Evolutionary conservation across 164 flowering plant genomes (phyloP).

Genomic region (Aristolochia contorta): DNA sequence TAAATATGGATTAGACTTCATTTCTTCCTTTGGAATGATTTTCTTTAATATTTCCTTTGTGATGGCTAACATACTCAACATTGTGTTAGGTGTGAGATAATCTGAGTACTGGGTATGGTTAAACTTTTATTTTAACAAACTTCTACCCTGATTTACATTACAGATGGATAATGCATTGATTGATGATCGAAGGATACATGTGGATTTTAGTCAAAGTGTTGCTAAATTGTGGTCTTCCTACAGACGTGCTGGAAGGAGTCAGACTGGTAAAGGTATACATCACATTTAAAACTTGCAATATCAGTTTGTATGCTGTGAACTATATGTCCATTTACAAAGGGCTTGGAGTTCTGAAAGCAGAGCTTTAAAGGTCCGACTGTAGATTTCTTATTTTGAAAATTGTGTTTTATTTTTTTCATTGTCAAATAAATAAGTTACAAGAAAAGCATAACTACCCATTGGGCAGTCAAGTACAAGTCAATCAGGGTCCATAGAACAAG

Average conservation of each 20-base stretch:
- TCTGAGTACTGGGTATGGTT: neutral
- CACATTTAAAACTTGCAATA: neutral
- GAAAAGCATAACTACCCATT: too few species aligned
- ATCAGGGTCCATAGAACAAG: too few species aligned
- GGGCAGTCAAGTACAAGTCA: too few species aligned
- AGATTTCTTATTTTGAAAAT: too few species aligned
- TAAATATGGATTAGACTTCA: too few species aligned
- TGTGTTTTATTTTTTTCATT: too few species aligned
- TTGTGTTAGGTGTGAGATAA: too few species aligned
- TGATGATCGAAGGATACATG: constrained; percentile 96
- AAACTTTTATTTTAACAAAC: neutral
- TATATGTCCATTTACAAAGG: neutral
- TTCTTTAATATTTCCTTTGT: too few species aligned
- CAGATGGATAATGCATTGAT: constrained; percentile 98
- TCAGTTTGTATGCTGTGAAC: neutral
- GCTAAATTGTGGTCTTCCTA: constrained; percentile 80
- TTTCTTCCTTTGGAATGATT: too few species aligned
- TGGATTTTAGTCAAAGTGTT: constrained; percentile 98
- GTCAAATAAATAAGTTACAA: too few species aligned
- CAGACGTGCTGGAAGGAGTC: constrained; percentile 46
- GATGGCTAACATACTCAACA: too few species aligned
- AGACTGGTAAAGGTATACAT: constrained; percentile 32
- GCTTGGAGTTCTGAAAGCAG: neutral
- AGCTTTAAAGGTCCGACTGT: neutral
- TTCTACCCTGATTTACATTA: constrained; percentile 3